These are phyloP conservation scores for Kodamaea alishanica DNA, from an alignment of 1,139 yeast genomes.

Conservation along the genomic window DNA sequence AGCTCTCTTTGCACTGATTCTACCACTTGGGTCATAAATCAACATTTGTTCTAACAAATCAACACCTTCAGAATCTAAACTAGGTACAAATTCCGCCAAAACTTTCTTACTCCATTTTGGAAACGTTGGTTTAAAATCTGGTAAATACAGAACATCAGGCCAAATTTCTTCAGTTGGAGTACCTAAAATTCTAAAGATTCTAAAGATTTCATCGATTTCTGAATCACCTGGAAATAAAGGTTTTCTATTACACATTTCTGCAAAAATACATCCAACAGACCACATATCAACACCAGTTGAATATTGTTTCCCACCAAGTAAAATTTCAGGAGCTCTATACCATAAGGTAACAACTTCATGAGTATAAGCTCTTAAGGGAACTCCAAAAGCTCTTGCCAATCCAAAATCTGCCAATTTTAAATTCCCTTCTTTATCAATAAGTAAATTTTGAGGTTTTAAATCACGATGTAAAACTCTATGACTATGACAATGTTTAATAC, in stretches of 20 bases:
- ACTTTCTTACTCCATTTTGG: conserved; percentile 89
- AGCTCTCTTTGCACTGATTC: conserved; percentile 94
- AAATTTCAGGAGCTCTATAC: conserved; percentile 96
- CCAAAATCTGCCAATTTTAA: conserved; percentile 97
- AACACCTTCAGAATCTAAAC: conserved; percentile 75
- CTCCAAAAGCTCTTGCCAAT: conserved; percentile 94
- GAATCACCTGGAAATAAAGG: conserved; percentile 98
- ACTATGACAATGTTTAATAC: conserved; percentile 92
- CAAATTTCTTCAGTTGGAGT: conserved; percentile 92
- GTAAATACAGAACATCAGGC: conserved; percentile 95
- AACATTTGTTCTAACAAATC: conserved; percentile 77
- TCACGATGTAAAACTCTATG: conserved; percentile 95
- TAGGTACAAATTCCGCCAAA: conserved; percentile 70
- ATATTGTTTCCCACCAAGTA: conserved; percentile 94
- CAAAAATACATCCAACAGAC: conserved; percentile 98
- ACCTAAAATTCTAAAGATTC: conserved; percentile 88
- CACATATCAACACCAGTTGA: conserved; percentile 99
- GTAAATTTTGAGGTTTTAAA: conserved; percentile 90
- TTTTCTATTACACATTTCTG: conserved; percentile 95
- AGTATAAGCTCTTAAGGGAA: conserved; percentile 92
- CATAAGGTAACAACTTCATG: conserved; percentile 97
- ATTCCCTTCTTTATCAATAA: conserved; percentile 93
- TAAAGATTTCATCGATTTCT: conserved; percentile 94
- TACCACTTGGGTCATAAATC: conserved; percentile 87
- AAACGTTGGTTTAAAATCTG: conserved; percentile 92